Conservation (phyloP, 192 early-diverging fungal species). For the Coemansia reversa region DNA sequence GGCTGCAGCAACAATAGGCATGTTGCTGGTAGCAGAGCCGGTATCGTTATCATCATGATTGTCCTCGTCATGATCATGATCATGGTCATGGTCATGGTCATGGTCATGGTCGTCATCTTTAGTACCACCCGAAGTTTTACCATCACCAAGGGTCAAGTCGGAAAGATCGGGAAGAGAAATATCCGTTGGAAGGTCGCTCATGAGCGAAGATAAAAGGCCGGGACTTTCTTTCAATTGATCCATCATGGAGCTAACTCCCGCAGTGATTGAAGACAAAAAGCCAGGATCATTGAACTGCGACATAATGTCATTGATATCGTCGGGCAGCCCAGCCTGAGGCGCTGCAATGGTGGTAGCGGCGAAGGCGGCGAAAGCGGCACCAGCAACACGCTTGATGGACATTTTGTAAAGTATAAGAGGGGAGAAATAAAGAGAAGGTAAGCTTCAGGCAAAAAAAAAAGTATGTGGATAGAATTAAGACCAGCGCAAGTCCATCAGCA, state of each 20-base stretch:
- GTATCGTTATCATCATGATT: not conserved
- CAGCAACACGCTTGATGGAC: constrained; percentile 1
- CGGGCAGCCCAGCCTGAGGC: not conserved
- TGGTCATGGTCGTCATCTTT: not conserved
- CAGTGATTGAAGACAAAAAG: constrained; percentile 18
- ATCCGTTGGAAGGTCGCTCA: too few species aligned
- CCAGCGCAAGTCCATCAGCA: too few species aligned
- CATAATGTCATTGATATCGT: not conserved
- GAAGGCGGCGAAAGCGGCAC: constrained; percentile 12
- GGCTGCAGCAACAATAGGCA: constrained; percentile 25
- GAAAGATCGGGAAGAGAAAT: too few species aligned
- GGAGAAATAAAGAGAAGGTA: too few species aligned
- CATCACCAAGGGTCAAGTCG: too few species aligned
- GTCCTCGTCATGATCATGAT: too few species aligned
- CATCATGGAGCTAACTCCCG: constrained; percentile 5
- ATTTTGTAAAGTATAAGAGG: not conserved
- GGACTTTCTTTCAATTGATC: constrained; percentile 11
- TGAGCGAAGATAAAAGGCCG: too few species aligned
- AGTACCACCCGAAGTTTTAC: too few species aligned
- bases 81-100: not conserved
- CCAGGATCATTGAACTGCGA: constrained; percentile 11
- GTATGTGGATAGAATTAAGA: too few species aligned
- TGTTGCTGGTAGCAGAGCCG: constrained; percentile 13
- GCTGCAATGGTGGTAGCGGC: not conserved
- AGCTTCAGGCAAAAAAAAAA: too few species aligned